phyloP scores from a whole-genome alignment of 495 filamentous ascomycete species.

The Hypoxylon rickii region DNA sequence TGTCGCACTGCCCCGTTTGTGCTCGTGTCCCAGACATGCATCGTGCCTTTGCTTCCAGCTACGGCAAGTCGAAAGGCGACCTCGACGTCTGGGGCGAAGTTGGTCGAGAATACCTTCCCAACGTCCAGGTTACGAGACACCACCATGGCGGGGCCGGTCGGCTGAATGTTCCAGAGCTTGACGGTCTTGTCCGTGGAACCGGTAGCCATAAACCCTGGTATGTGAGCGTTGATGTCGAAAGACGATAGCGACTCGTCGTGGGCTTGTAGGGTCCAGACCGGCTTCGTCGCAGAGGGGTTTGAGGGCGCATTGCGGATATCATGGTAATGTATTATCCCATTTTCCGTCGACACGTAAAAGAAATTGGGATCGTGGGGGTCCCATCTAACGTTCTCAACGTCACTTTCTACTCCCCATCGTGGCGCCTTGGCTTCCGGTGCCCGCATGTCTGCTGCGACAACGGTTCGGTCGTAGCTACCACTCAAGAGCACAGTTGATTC shows the following conservation, averaged over 20 bases:
- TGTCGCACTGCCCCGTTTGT: constrained; percentile 90
- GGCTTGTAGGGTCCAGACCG: constrained; percentile 92
- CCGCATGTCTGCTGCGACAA: constrained; percentile 91
- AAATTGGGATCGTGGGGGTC: constrained; percentile 88
- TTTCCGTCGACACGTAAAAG: constrained; percentile 95
- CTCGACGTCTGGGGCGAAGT: constrained; percentile 85
- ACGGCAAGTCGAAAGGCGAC: constrained; percentile 91
- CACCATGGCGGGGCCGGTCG: constrained; percentile 82
- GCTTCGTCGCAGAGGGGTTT: constrained; percentile 71
- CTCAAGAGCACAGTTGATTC: constrained; percentile 87
- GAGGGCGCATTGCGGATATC: constrained; percentile 74
- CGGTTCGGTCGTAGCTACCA: constrained; percentile 91
- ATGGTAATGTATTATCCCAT: constrained; percentile 83
- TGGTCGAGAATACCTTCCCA: constrained; percentile 89
- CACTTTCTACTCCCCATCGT: constrained; percentile 89
- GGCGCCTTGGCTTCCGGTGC: constrained; percentile 77
- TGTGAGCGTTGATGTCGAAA: constrained; percentile 87
- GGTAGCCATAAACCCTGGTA: constrained; percentile 91
- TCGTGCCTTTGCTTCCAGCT: constrained; percentile 90
- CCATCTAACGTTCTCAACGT: constrained; percentile 92
- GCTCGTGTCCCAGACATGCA: constrained; percentile 95
- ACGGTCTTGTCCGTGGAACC: constrained; percentile 91
- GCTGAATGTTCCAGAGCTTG: constrained; percentile 92
- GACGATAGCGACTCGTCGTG: constrained; percentile 92
- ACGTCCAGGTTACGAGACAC: constrained; percentile 89